Evolutionary conservation across 805 yeast genomes (phyloP).

Genomic region (Kodamaea lidongshanica): DNA sequence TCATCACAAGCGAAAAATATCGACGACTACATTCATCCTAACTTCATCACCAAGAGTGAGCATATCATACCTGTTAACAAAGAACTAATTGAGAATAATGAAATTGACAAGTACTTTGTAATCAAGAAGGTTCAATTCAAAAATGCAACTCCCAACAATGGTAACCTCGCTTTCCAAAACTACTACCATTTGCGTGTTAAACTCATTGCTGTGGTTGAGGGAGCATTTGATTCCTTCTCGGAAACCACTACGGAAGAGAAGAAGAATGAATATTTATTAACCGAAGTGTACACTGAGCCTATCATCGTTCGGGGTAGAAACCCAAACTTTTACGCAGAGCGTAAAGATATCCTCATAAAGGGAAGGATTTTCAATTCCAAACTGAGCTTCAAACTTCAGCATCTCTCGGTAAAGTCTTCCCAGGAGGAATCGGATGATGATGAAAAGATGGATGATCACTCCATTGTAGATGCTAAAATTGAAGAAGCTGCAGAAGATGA

Average conservation of each 20-base stretch:
- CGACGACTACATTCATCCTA: conserved; percentile 13
- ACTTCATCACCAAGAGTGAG: conserved; percentile 15
- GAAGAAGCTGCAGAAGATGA: conserved; percentile 1
- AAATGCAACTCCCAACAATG: conserved; percentile 49
- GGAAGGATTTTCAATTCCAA: conserved; percentile 10
- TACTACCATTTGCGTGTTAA: conserved; percentile 36
- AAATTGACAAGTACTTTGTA: conserved; percentile 26
- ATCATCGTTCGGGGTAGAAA: conserved; percentile 57
- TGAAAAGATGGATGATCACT: conserved; percentile 1
- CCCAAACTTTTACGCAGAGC: conserved; percentile 52
- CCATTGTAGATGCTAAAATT: background rate
- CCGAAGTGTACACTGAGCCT: conserved; percentile 35
- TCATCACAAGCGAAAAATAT: conserved; percentile 1
- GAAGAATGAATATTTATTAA: conserved; percentile 25
- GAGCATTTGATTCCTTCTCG: conserved; percentile 34
- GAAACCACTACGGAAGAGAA: conserved; percentile 31
- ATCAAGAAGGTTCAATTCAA: conserved; percentile 43
- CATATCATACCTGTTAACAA: conserved; percentile 25
- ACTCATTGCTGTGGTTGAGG: conserved; percentile 30
- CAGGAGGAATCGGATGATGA: conserved; percentile 7
- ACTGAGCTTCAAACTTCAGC: conserved; percentile 7
- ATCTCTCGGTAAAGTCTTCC: conserved; percentile 10
- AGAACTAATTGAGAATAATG: conserved; percentile 13
- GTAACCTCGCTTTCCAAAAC: conserved; percentile 40
- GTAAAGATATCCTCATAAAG: conserved; percentile 43